These are phyloP conservation scores for Salinomyces thailandicus DNA, from an alignment of 2,329 filamentous ascomycete genomes.

Conservation along the genomic window DNA sequence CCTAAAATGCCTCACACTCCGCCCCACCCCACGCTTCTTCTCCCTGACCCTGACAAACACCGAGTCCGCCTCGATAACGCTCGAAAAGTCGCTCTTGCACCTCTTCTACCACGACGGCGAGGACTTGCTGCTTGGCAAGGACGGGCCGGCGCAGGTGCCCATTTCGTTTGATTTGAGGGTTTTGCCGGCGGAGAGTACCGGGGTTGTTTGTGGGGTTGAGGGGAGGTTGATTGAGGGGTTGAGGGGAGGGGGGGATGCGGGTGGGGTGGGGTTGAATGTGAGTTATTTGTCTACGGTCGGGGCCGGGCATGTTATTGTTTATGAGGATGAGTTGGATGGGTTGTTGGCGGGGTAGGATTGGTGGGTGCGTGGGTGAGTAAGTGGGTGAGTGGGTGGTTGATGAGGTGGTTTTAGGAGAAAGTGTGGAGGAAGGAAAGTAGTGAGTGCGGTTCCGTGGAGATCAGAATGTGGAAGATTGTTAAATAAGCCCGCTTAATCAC, in stretches of 20 bases:
- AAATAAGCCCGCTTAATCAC: too few relatives aligned
- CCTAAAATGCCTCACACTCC: constrained; percentile 37
- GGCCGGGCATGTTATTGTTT: constrained; percentile 80
- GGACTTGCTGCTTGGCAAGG: constrained; percentile 64
- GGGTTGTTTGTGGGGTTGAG: constrained; percentile 90
- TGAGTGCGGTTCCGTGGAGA: too few relatives aligned
- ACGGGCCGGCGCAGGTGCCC: constrained; percentile 61
- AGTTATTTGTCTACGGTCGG: constrained; percentile 83
- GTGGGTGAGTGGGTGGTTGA: not conserved
- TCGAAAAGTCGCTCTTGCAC: constrained; percentile 57
- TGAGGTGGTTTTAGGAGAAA: not conserved
- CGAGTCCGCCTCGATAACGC: constrained; percentile 61
- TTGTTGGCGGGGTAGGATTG: not conserved
- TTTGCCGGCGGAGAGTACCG: constrained; percentile 77
- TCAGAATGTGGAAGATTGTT: too few relatives aligned
- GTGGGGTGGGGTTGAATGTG: constrained; percentile 54
- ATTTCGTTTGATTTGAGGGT: constrained; percentile 78
- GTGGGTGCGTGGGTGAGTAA: too few relatives aligned
- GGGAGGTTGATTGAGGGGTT: constrained; percentile 69
- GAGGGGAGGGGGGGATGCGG: constrained; percentile 25
- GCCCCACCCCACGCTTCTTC: constrained; percentile 54
- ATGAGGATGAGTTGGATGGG: constrained; percentile 52
- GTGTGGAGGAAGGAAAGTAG: too few relatives aligned
- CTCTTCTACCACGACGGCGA: constrained; percentile 36
- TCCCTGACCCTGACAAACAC: constrained; percentile 63